Base-by-base conservation (phyloP, 345 rosid genomes). In the Brassica nigra region DNA sequence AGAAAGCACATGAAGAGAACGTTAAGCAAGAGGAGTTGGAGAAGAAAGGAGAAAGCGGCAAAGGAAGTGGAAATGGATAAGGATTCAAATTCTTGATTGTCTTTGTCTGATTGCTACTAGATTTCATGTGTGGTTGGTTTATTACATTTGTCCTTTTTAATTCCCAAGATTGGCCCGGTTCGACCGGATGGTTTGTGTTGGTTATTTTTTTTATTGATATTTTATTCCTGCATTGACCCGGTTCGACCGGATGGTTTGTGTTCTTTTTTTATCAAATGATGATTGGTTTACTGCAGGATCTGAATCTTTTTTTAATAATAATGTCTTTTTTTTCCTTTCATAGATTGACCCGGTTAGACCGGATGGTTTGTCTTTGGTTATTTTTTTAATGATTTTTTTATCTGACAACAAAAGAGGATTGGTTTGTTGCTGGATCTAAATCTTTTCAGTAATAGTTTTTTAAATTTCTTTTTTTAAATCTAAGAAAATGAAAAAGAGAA, bases 1-100 rank as follows among this genome's bases (percentile, higher is more conserved):
- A 92, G 72, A 92, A 86, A 89, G 96, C 99, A 55, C 98, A 93
- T 54, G 98, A 95, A 74, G 99, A 95, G 84, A 95, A 93, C 74
- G 5, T 83, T 71, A 96, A 96, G 77, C 95, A 89, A 86, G 94
- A 85, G 8, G 97, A 96, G 84, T 63, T 89, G 83, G 98, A 93
- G 81, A 91, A 81, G 88, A 91, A 91, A 29, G 12, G 12, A 91
- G 86, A 93, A 93, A 86, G 93, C 90, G 39, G 88, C 86, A 8
- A 91, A 92, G 79, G 99, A 93, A 81, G 97, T 97, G 4, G 18
- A 92, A 78, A 90, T 90, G 93, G 94, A 88, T 81, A 39, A 3
- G 54, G 54, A 44, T 44, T 44, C 15, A 12, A 44, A 12, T 20
- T 16, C 11, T 20, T 16, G 36, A 23, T 37, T 52, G 6, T 27